Conservation (phyloP, 2,329 filamentous ascomycete species). For the Fusarium nematophilum region DNA sequence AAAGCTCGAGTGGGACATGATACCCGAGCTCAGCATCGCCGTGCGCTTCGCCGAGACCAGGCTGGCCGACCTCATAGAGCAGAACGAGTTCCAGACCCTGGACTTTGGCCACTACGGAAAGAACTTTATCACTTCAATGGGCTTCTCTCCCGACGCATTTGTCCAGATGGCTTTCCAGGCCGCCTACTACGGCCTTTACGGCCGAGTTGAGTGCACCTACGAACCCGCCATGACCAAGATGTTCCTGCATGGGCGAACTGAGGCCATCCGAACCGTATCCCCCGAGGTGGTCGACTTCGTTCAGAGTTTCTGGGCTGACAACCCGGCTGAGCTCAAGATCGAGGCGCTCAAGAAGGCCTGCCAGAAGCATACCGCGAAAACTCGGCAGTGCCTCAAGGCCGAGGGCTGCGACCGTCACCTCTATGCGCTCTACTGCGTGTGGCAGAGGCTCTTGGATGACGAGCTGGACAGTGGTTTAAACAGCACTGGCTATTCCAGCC, state of each 20-base stretch:
- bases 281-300: slow-evolving; percentile 89
- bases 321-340: slow-evolving; percentile 83
- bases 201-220: slow-evolving; percentile 92
- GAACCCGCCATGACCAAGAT: slow-evolving; percentile 98
- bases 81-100: slow-evolving; percentile 94
- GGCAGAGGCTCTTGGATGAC: slow-evolving; percentile 88
- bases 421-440: slow-evolving; percentile 93
- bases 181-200: slow-evolving; percentile 96
- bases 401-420: slow-evolving; percentile 93
- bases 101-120: slow-evolving; percentile 93
- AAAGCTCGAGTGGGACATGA: slow-evolving; percentile 98
- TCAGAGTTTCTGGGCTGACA: slow-evolving; percentile 93
- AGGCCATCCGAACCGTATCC: slow-evolving; percentile 89
- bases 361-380: slow-evolving; percentile 82
- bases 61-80: slow-evolving; percentile 91
- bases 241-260: slow-evolving; percentile 92
- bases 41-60: slow-evolving; percentile 95
- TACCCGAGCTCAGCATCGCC: slow-evolving; percentile 88
- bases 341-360: slow-evolving; percentile 87
- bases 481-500: slow-evolving; percentile 74
- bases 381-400: slow-evolving; percentile 87
- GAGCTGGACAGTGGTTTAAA: slow-evolving; percentile 63
- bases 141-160: slow-evolving; percentile 96
- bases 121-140: slow-evolving; percentile 97
- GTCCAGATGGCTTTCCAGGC: slow-evolving; percentile 99